These are phyloP conservation scores for Tetrahymena borealis DNA, from an alignment of 73 alveolate species.

Conservation along the genomic window DNA sequence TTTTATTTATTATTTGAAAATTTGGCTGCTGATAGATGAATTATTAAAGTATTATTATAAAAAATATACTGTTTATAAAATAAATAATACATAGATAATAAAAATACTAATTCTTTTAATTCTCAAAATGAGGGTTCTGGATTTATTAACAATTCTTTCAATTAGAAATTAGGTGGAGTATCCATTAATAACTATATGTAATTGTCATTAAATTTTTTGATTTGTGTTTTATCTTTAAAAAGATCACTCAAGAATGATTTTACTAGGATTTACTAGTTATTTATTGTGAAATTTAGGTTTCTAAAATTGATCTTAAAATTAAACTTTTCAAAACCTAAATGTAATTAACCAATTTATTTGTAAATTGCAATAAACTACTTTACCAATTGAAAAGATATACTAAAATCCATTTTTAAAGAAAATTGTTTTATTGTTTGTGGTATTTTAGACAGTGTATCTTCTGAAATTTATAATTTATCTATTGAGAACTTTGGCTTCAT, in stretches of 20 bases:
- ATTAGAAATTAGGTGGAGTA: not conserved
- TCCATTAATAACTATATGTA: not conserved
- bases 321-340: not conserved
- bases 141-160: not conserved
- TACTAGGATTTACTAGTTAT: not conserved
- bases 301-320: not conserved
- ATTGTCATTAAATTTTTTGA: not conserved
- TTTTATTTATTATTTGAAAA: too few species aligned
- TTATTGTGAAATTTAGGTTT: not conserved
- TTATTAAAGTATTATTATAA: too few species aligned
- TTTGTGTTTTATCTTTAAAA: not conserved
- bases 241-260: not conserved
- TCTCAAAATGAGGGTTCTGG: not conserved
- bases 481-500: not conserved
- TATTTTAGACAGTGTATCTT: not conserved
- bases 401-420: not conserved
- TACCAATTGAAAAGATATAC: not conserved
- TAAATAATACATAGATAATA: too few species aligned
- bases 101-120: not conserved
- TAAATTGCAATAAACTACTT: not conserved
- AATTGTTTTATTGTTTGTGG: not conserved
- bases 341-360: not conserved
- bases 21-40: too few species aligned
- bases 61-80: too few species aligned
- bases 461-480: not conserved